Evolutionary conservation across 164 flowering plant species (phyloP).

Genomic region (Vitis labrusca): DNA sequence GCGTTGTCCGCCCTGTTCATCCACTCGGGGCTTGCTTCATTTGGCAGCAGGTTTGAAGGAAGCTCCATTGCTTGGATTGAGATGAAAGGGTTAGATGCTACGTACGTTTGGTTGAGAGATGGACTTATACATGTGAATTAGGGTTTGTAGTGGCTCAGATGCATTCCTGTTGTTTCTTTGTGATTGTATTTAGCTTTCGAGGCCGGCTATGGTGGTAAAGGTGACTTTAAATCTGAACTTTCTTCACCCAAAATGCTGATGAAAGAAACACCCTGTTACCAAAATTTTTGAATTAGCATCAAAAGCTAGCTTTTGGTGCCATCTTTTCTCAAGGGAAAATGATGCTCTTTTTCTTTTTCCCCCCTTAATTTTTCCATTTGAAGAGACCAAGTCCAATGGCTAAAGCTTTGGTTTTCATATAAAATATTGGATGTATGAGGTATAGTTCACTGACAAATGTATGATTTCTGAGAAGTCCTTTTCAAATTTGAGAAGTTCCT

Average conservation of each 20-base stretch:
- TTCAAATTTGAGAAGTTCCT: too few relatives aligned
- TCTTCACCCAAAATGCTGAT: background rate
- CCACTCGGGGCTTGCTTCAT: constrained; percentile 30
- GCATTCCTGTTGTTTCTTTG: background rate
- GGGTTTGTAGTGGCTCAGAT: background rate
- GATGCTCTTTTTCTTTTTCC: too few relatives aligned
- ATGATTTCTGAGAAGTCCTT: too few relatives aligned
- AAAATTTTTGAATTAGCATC: background rate
- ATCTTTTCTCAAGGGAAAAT: too few relatives aligned
- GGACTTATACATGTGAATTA: too few relatives aligned
- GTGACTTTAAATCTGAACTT: background rate
- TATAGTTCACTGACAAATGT: too few relatives aligned
- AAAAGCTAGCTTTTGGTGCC: too few relatives aligned
- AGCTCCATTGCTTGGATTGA: constrained; percentile 15
- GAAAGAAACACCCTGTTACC: background rate
- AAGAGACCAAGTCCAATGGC: too few relatives aligned
- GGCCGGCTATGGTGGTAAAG: constrained; percentile 2
- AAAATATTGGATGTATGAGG: too few relatives aligned
- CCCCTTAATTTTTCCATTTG: too few relatives aligned
- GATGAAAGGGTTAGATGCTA: background rate
- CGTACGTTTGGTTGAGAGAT: background rate
- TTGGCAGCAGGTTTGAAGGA: constrained; percentile 16
- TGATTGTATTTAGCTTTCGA: background rate
- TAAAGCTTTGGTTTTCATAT: too few relatives aligned
- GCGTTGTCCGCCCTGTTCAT: constrained; percentile 31